Base-by-base conservation (phyloP, 164 flowering plant genomes). In the Annona squamosa region DNA sequence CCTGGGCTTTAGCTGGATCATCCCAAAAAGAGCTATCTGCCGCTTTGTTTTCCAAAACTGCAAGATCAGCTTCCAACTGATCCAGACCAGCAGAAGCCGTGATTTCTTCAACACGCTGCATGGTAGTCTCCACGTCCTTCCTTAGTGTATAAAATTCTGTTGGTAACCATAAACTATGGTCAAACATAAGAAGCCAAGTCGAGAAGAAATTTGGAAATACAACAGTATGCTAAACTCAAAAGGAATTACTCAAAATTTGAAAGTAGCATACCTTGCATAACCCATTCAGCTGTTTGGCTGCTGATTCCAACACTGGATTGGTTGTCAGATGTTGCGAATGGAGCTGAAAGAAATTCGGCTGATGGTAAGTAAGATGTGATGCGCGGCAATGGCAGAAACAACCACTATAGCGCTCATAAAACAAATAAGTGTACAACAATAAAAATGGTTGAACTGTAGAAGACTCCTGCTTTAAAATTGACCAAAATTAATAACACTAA, bases 21-120 rank as follows among this genome's bases (percentile, higher is more conserved):
- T 93, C 99, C 99, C 99, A 95, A 43, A 95, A 84, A 71, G 91
- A 85, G 81, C 80, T 85, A 78, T 87, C 91, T 47, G 92, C 85
- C n/a, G 98, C 86, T 76, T 85, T 85, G 45, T 68, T 78, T 84
- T 95, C 98, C 81, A 93, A 80, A 65, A 69, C 79, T 19, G 79
- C 80, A 56, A 87, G 81, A 37, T 88, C 96, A 61, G 84, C 85
- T 79, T 91, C 90, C 63, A 95, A 76, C 67, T 80, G 85, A 66
- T 87, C 79, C 71, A 93, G 74, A 77, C 97, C 92, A 77, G 91
- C 84, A 79, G 97, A 82, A 3, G 76, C 83, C 74, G 87, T 84
- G 19, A 91, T 86, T 78, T 91, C 99, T 78, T 87, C 86, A 68
- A 93, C 94, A 73, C 97, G 98, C 66, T 71, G 81, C 16, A 81